These are phyloP conservation scores for Rosellinia necatrix DNA, from an alignment of 2,329 filamentous ascomycete species.

Conservation along the genomic window DNA sequence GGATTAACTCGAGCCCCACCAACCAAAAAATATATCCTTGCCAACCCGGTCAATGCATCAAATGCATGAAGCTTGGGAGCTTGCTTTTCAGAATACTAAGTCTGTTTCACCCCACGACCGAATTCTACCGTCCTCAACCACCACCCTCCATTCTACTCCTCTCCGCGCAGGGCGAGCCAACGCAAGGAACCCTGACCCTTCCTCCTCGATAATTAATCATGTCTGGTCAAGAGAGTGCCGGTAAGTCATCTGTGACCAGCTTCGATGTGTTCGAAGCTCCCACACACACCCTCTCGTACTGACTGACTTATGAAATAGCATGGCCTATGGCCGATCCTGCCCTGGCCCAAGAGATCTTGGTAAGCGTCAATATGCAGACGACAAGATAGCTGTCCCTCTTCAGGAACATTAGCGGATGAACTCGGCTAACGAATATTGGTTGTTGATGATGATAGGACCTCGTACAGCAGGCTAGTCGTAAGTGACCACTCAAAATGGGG, in stretches of 20 bases:
- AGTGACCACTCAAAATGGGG: constrained; percentile 25
- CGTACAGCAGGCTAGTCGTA: constrained; percentile 68
- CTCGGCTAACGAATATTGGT: too few relatives aligned
- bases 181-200: constrained; percentile 61
- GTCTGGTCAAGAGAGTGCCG: constrained; percentile 37
- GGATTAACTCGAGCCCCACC: constrained; percentile 31
- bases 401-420: too few relatives aligned
- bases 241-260: constrained; percentile 23
- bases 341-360: constrained; percentile 79
- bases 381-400: too few relatives aligned
- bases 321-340: constrained; percentile 75
- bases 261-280: background rate
- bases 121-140: background rate
- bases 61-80: constrained; percentile 16
- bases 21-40: constrained; percentile 14
- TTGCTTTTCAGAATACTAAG: background rate
- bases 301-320: constrained; percentile 44
- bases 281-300: background rate
- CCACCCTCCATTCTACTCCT: constrained; percentile 22
- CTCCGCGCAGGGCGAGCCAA: constrained; percentile 59
- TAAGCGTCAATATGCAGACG: too few relatives aligned
- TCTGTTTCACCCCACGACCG: constrained; percentile 1
- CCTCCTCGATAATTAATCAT: constrained; percentile 27
- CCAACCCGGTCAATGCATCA: background rate
- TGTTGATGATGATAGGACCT: too few relatives aligned